Evolutionary conservation across 2,329 filamentous ascomycete species (phyloP).

Genomic region (Pestalotiopsis sp.): DNA sequence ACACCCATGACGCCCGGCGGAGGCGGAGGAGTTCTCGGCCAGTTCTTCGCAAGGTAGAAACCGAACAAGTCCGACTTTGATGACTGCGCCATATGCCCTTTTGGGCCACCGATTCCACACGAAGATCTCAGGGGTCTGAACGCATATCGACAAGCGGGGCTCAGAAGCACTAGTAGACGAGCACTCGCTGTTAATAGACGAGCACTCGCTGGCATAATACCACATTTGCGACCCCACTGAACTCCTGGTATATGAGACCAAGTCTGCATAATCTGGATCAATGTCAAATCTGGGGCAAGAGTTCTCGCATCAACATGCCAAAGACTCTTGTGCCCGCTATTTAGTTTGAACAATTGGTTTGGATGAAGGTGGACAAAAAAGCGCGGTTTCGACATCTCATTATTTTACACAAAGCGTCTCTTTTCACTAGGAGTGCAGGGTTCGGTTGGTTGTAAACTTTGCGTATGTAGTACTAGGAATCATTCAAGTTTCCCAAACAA

Average conservation of each 20-base stretch:
- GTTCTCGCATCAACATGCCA: neutral
- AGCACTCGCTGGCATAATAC: neutral
- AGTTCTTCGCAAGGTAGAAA: slow-evolving; percentile 50
- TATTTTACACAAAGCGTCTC: neutral
- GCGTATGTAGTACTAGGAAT: slow-evolving; percentile 13
- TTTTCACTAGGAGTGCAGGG: slow-evolving; percentile 1
- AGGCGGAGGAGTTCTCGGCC: slow-evolving; percentile 73
- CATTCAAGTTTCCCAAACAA: slow-evolving; percentile 1
- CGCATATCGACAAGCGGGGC: too few relatives aligned
- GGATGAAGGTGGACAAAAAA: slow-evolving; percentile 9
- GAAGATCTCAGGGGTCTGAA: too few relatives aligned
- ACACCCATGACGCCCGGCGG: slow-evolving; percentile 79
- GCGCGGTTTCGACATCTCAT: neutral
- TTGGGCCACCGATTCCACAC: too few relatives aligned
- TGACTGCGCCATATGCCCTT: neutral
- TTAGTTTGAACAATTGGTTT: slow-evolving; percentile 9
- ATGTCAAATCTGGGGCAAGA: neutral
- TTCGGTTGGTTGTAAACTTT: slow-evolving; percentile 11
- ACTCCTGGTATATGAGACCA: neutral
- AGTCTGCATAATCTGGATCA: neutral
- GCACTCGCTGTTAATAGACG: too few relatives aligned
- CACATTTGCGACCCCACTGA: neutral
- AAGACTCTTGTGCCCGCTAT: neutral
- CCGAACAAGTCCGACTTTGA: neutral
- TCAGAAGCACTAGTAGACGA: too few relatives aligned